Base-by-base conservation (phyloP, 2,329 filamentous ascomycete species). In the Ophioceras dolichostomum region DNA sequence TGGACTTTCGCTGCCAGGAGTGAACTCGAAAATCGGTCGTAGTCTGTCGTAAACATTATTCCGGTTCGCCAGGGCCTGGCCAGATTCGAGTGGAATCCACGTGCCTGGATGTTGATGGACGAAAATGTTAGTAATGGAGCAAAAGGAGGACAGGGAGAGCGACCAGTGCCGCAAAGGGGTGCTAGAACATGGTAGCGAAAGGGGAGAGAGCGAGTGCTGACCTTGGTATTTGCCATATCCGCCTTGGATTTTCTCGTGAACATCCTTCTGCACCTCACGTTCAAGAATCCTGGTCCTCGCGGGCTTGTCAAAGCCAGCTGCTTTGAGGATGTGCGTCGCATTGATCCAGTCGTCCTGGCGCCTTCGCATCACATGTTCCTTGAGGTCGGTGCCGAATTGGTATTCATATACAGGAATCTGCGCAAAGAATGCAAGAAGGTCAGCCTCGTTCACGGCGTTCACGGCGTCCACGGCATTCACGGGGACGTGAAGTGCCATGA, bases 181-280 rank as follows among this genome's bases (percentile, higher is more conserved):
- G 24, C n/a, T n/a, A n/a, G n/a, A n/a, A n/a, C n/a, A n/a, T n/a
- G n/a, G n/a, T n/a, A n/a, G n/a, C 3, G 35, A 13, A 8, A 3
- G 3, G 13, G 31, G 16, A 21, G 14, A 18, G 31, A 32, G 10
- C 16, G 6, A 32, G 17, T 19, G 29, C 21, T 24, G 30, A 22
- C 22, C 88, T 66, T 98, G 91, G 49, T 96, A 98, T 75, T 96
- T 96, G 51, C 91, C 91, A 58, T 96, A 96, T 13, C 91, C 91
- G 46, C 89, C 91, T 56, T 98, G 91, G 5, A 98, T 88, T 64
- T 98, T 98, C 63, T 96, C 91, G 55, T 98, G 91, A 5, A 83
- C 72, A 31, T 93, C 89, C 58, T 94, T 95, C 53, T 98, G 91
- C 7, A 98, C 89, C 54, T 98, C 91, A 46, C 91, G 76, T 62